Percentiles rank a stretch among this genome's conserved stretches.
phyloP scores from a whole-genome alignment of 306 rosid species.

The Vigna trinervia region DNA sequence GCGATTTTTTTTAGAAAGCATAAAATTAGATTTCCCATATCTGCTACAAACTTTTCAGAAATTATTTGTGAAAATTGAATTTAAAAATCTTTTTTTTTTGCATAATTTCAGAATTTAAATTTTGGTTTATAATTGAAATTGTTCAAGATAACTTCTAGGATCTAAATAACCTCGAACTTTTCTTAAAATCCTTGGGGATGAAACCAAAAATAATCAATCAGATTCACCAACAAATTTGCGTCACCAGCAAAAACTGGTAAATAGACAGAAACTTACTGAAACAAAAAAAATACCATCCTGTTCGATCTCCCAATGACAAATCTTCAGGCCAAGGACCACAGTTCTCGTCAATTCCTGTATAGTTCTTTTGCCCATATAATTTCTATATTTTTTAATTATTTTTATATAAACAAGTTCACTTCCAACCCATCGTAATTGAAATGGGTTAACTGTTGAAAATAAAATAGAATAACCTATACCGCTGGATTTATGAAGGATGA shows the following conservation, averaged over 20 bases:
- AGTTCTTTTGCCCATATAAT: neutral
- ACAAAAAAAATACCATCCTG: no score
- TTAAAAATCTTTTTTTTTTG: neutral
- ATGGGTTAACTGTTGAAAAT: neutral
- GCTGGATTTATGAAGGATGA: neutral
- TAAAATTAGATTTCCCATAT: neutral
- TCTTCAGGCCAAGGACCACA: no score
- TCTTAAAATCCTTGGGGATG: no score
- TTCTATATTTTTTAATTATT: neutral
- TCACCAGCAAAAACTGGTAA: no score
- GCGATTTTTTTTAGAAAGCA: neutral
- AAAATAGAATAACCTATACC: neutral
- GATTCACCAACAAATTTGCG: no score
- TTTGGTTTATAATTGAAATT: no score
- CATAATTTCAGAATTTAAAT: neutral
- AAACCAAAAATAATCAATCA: no score
- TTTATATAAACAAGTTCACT: neutral
- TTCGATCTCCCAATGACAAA: no score
- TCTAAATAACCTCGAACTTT: no score
- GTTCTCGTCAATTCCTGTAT: no score
- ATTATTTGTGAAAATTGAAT: neutral
- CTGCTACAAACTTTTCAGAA: neutral
- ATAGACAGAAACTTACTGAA: no score
- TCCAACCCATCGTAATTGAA: neutral
- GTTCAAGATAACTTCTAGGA: no score